Evolutionary conservation across 164 flowering plant species (phyloP).

Genomic region (Nelumbo lutea): DNA sequence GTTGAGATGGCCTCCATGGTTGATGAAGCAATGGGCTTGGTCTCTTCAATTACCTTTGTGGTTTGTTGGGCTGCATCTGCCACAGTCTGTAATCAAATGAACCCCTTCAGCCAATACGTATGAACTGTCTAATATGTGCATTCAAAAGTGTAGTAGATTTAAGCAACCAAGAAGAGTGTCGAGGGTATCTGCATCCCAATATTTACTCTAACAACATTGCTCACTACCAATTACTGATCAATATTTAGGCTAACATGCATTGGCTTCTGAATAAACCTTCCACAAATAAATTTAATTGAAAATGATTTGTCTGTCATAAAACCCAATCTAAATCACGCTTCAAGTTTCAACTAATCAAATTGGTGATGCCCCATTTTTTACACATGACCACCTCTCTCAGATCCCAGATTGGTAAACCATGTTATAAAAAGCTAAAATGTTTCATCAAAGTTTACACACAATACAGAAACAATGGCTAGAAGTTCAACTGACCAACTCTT

Average conservation of each 20-base stretch:
- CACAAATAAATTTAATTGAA: background rate
- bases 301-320: background rate
- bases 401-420: background rate
- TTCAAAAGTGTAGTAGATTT: background rate
- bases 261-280: background rate
- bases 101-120: conserved; percentile 2
- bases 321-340: background rate
- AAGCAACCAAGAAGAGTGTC: conserved; percentile 1
- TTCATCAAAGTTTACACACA: too few species aligned
- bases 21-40: conserved; percentile 78
- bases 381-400: background rate
- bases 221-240: too few species aligned
- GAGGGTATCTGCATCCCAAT: background rate
- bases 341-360: background rate
- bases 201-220: background rate
- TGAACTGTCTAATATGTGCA: background rate
- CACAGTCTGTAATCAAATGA: conserved; percentile 46
- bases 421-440: background rate
- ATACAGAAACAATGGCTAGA: too few species aligned
- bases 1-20: conserved; percentile 60
- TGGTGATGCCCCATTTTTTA: background rate
- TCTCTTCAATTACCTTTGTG: conserved; percentile 54
- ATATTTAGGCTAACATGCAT: background rate
- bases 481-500: background rate
- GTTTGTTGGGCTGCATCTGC: conserved; percentile 69